Evolutionary conservation across 495 filamentous ascomycete species (phyloP), one percentile per base, ranked within the genome.

Genomic region (Talaromyces nanjingensis): DNA sequence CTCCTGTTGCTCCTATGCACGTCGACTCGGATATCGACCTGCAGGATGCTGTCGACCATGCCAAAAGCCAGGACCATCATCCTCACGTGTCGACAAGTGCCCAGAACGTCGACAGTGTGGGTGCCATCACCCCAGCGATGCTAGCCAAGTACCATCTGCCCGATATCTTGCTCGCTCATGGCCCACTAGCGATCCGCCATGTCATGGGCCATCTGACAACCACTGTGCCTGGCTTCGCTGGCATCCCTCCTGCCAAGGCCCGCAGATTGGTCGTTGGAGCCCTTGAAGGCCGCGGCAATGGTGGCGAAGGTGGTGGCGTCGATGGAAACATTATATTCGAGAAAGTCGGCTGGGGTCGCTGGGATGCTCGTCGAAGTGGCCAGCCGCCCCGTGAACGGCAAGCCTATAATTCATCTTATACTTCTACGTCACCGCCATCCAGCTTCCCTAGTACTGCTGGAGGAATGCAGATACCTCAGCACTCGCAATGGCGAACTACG

Each of bases 281-380:
- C 33, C 74, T 97, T 37, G 92, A 96, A 76, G 84, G 87, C 68
- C 86, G 88, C 65, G 87, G 87, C 64, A 82, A 76, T 49, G 83
- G 82, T 34, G 83, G 80, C 63, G 84, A 86, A 67, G 84, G 85
- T 45, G 91, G 88, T 59, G 81, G 88, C 49, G 64, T 74, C 11
- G 76, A 87, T 61, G 87, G 89, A 67, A 90, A 93, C 61, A 90
- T 98, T 61, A 82, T 89, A 67, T 98, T 97, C 69, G 89, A 96
- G 72, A 98, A 98, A 78, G 89, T 96, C 64, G 94, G 94, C 64
- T 98, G 94, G 94, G 94, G 94, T 57, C 87, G 91, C 55, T 98
- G 94, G 94, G 89, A 94, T 74, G 93, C 93, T 63, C 87, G 84
- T 68, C 82, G 83, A 72, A 85, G 86, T 62, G 90, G 86, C 27